Conservation (phyloP, 805 yeast genomes). For the Priceomyces castillae region DNA sequence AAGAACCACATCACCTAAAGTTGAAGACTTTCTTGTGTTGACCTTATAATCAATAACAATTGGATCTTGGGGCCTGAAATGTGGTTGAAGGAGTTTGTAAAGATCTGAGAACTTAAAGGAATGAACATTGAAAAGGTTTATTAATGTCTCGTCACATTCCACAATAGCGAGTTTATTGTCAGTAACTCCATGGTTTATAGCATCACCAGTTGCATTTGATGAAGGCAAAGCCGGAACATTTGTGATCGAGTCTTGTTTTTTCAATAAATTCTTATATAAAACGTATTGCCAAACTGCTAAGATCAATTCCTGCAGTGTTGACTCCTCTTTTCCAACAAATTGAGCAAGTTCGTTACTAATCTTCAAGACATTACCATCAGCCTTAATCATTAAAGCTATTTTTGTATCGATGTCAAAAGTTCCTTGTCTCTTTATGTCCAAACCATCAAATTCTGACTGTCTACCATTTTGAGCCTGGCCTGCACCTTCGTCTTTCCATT, state of each 20-base stretch:
- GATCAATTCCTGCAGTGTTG: slow-evolving; percentile 82
- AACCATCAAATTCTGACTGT: slow-evolving; percentile 65
- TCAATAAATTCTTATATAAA: slow-evolving; percentile 58
- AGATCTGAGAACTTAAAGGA: slow-evolving; percentile 69
- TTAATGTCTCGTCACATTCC: slow-evolving; percentile 45
- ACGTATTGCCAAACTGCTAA: slow-evolving; percentile 79
- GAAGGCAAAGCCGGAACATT: slow-evolving; percentile 40
- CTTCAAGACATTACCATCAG: slow-evolving; percentile 63
- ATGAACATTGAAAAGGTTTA: slow-evolving; percentile 45
- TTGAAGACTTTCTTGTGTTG: slow-evolving; percentile 71
- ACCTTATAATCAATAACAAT: slow-evolving; percentile 72
- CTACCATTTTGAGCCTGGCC: slow-evolving; percentile 12
- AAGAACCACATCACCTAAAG: slow-evolving; percentile 74
- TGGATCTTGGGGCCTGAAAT: slow-evolving; percentile 80
- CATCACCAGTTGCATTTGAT: slow-evolving; percentile 16
- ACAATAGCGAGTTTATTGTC: slow-evolving; percentile 35
- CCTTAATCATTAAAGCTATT: slow-evolving; percentile 73
- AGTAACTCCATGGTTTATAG: slow-evolving; percentile 18
- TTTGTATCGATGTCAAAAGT: slow-evolving; percentile 52
- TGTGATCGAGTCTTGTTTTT: slow-evolving; percentile 25
- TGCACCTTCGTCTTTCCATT: slow-evolving; percentile 78
- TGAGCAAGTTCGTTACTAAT: slow-evolving; percentile 63
- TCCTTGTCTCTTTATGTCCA: slow-evolving; percentile 84
- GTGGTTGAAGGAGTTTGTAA: slow-evolving; percentile 61
- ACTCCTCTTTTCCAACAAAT: slow-evolving; percentile 72